Conservation (phyloP, 495 filamentous ascomycete species). For the Lentithecium fluviatile region DNA sequence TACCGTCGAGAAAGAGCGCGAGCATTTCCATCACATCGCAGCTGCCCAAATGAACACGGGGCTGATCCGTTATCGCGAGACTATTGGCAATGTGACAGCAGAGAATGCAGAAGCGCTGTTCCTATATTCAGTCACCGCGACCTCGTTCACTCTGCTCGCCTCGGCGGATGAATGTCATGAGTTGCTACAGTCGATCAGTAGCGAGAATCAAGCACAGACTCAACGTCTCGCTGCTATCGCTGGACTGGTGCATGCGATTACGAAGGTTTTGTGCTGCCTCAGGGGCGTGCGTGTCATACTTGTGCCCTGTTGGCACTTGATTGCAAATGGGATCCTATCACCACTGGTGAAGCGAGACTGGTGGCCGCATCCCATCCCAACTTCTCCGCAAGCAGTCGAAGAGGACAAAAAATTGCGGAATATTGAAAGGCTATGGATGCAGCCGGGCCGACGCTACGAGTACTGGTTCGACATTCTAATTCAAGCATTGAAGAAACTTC, state of each 20-base stretch:
- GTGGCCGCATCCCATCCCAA: slow-evolving; percentile 12
- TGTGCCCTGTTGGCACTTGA: slow-evolving; percentile 11
- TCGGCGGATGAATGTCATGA: slow-evolving; percentile 17
- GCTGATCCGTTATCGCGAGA: slow-evolving; percentile 9
- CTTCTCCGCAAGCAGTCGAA: slow-evolving; percentile 1
- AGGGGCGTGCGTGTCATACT: slow-evolving; percentile 15
- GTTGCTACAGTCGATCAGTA: background rate
- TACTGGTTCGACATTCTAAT: slow-evolving; percentile 12
- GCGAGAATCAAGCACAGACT: background rate
- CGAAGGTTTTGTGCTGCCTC: slow-evolving; percentile 1
- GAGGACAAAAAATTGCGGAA: slow-evolving; percentile 9
- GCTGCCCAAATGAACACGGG: slow-evolving; percentile 23
- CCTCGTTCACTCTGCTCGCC: slow-evolving; percentile 7
- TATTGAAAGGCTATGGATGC: slow-evolving; percentile 20
- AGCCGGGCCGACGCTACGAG: slow-evolving; percentile 18
- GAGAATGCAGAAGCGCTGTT: slow-evolving; percentile 31
- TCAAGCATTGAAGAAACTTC: slow-evolving; percentile 2
- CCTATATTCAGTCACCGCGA: slow-evolving; percentile 12
- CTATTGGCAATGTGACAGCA: slow-evolving; percentile 8
- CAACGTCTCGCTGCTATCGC: background rate
- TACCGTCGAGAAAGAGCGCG: background rate
- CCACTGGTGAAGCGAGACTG: slow-evolving; percentile 13
- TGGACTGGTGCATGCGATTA: background rate
- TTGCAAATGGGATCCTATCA: background rate
- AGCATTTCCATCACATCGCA: slow-evolving; percentile 8